Percentiles rank a stretch among this genome's conserved stretches.
Evolutionary conservation across 345 rosid genomes (phyloP).

Genomic region (Dipteronia dyeriana): DNA sequence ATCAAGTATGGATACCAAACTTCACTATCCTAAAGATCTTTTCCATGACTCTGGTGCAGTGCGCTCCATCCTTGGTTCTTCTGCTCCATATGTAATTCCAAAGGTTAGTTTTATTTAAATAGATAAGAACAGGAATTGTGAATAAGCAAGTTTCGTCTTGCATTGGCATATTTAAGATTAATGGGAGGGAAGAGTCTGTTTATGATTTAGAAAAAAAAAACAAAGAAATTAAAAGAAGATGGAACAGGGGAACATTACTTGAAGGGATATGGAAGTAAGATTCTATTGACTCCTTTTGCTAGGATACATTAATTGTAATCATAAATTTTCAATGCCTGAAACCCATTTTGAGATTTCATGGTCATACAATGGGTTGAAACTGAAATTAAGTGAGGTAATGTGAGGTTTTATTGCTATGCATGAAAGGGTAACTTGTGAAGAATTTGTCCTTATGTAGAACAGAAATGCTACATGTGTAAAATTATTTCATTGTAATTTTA

Average conservation of each 20-base stretch:
- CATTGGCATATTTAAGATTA: neutral
- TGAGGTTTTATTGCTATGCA: neutral
- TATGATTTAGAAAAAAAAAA: too few relatives aligned
- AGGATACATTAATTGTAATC: neutral
- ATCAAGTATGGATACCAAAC: slow-evolving; percentile 67
- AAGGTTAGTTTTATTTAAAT: slow-evolving; percentile 58
- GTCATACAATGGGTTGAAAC: neutral
- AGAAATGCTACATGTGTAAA: neutral
- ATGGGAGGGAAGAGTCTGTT: neutral
- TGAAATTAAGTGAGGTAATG: neutral
- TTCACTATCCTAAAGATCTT: slow-evolving; percentile 71
- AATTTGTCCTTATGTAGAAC: neutral
- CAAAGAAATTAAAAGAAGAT: neutral
- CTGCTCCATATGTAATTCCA: slow-evolving; percentile 84
- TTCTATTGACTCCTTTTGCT: neutral
- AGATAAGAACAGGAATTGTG: neutral
- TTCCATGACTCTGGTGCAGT: slow-evolving; percentile 83
- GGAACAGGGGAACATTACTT: neutral
- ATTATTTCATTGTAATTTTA: neutral
- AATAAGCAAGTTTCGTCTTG: neutral
- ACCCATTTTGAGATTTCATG: neutral
- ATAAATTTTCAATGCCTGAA: neutral
- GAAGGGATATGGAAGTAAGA: neutral
- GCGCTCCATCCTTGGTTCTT: slow-evolving; percentile 66
- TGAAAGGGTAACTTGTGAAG: neutral